phyloP scores from a whole-genome alignment of 2,329 filamentous ascomycete genomes.

The Lomentospora prolificans region DNA sequence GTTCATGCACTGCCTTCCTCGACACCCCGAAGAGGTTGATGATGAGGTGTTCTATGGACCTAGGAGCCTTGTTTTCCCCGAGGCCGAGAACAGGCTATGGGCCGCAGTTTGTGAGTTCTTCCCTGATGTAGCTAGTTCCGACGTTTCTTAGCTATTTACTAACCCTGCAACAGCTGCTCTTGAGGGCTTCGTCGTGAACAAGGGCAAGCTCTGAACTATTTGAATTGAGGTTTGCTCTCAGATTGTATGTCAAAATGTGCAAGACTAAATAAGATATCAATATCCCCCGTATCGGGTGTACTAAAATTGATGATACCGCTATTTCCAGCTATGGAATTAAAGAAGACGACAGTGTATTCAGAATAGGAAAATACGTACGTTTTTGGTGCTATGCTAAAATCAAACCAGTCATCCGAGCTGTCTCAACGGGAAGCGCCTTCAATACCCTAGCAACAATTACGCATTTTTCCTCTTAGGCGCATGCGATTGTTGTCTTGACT shows the following conservation, averaged over 20 bases:
- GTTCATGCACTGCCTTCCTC: constrained; percentile 96
- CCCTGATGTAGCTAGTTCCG: background rate
- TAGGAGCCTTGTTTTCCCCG: constrained; percentile 79
- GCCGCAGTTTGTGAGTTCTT: constrained; percentile 60
- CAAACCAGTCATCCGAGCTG: too few species aligned
- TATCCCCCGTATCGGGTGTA: background rate
- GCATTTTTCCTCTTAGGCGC: background rate
- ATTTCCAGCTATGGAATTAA: background rate
- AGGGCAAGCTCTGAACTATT: constrained; percentile 58
- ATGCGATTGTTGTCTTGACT: background rate
- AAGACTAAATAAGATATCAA: background rate
- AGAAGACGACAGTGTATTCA: background rate
- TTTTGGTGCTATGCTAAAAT: background rate
- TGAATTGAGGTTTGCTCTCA: background rate
- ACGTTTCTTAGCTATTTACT: background rate
- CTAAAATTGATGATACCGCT: background rate
- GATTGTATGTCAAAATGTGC: background rate
- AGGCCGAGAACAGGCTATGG: constrained; percentile 93
- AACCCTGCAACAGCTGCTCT: constrained; percentile 50
- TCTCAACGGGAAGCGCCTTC: too few species aligned
- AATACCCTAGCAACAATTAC: too few species aligned
- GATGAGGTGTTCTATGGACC: constrained; percentile 91
- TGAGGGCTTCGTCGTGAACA: constrained; percentile 89
- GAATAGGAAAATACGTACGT: background rate
- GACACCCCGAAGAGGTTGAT: constrained; percentile 84